Conservation (phyloP, 495 filamentous ascomycete species). For the Diplogelasinospora grovesii region DNA sequence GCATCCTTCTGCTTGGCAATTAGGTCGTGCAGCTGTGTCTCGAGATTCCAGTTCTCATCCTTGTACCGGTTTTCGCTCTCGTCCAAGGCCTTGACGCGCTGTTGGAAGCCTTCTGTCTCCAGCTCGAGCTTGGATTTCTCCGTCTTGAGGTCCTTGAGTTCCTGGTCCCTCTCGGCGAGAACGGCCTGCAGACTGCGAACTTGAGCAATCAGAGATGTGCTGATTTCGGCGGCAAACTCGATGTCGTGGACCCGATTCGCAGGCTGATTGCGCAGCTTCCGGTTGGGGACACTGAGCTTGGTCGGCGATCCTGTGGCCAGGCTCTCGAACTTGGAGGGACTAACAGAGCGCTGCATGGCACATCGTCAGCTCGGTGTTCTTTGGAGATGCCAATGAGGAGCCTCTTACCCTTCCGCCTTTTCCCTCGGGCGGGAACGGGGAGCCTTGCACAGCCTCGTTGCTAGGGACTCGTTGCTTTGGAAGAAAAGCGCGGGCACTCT, state of each 20-base stretch:
- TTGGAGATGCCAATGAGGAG: neutral
- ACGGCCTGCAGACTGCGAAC: conserved; percentile 80
- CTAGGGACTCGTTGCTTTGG: conserved; percentile 72
- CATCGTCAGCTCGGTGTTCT: conserved; percentile 15
- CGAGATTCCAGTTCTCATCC: conserved; percentile 95
- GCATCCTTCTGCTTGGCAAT: conserved; percentile 62
- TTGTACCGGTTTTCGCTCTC: conserved; percentile 94
- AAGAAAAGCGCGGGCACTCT: conserved; percentile 82
- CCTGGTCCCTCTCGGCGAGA: conserved; percentile 79
- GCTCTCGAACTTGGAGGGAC: conserved; percentile 73
- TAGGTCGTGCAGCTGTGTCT: conserved; percentile 80
- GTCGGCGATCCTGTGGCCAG: conserved; percentile 83
- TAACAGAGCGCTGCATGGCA: conserved; percentile 56
- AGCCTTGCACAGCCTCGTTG: conserved; percentile 53
- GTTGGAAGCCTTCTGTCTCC: conserved; percentile 70
- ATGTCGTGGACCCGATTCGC: conserved; percentile 83
- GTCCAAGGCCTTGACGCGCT: conserved; percentile 72
- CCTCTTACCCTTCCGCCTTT: conserved; percentile 45
- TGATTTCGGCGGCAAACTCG: conserved; percentile 93
- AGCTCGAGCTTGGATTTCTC: conserved; percentile 74
- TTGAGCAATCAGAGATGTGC: conserved; percentile 80
- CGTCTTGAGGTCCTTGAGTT: conserved; percentile 62
- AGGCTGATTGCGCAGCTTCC: conserved; percentile 86
- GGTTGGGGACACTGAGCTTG: conserved; percentile 75
- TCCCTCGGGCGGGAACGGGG: conserved; percentile 54